Conservation (phyloP, 2,329 filamentous ascomycete species). For the Cladosporium sp. region DNA sequence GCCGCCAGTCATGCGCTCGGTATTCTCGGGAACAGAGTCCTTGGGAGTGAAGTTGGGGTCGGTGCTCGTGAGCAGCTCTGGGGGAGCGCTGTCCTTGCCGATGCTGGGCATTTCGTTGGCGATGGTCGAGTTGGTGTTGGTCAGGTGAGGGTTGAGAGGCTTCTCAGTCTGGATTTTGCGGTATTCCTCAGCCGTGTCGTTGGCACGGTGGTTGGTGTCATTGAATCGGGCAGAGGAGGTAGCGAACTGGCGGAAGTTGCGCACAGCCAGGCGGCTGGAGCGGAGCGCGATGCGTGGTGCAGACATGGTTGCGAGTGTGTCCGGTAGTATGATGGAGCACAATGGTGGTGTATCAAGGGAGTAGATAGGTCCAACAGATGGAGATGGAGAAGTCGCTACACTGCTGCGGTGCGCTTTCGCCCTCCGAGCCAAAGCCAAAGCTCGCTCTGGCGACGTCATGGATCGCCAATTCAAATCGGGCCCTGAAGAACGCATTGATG, state of each 20-base stretch:
- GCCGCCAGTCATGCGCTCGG: constrained; percentile 62
- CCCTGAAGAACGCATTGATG: background rate
- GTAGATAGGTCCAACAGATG: background rate
- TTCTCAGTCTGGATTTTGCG: constrained; percentile 55
- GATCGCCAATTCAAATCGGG: background rate
- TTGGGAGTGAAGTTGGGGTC: constrained; percentile 55
- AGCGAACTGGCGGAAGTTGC: constrained; percentile 36
- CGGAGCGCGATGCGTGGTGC: constrained; percentile 43
- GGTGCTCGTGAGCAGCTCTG: constrained; percentile 56
- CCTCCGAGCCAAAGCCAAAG: background rate
- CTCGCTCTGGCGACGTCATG: constrained; percentile 4
- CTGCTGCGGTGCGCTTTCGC: constrained; percentile 5
- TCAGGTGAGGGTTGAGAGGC: constrained; percentile 57
- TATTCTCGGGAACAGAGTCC: constrained; percentile 59
- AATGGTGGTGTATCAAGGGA: background rate
- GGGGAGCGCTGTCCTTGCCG: constrained; percentile 54
- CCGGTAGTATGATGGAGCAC: background rate
- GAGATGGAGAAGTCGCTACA: background rate
- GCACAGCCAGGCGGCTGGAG: constrained; percentile 39
- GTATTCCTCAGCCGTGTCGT: constrained; percentile 52
- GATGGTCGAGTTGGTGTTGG: constrained; percentile 61
- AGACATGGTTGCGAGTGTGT: constrained; percentile 37
- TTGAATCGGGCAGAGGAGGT: constrained; percentile 35
- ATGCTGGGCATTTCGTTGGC: constrained; percentile 59
- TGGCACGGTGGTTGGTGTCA: constrained; percentile 45